Evolutionary conservation across 2,329 filamentous ascomycete genomes (phyloP).

Genomic region (Xylariales sp.): DNA sequence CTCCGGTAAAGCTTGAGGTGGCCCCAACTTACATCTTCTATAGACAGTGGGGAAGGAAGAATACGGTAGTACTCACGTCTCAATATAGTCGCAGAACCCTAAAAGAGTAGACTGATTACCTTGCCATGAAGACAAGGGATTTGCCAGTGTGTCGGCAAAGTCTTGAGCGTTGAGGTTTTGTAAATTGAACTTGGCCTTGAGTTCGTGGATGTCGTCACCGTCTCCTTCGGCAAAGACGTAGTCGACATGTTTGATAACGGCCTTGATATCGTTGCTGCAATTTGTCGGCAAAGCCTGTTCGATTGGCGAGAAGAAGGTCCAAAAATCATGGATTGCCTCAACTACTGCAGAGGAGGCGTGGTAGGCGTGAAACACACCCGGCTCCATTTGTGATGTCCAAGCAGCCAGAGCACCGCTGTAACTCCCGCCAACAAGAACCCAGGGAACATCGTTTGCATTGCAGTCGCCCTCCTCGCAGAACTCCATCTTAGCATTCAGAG

Average conservation of each 20-base stretch:
- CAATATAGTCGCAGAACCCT: slow-evolving; percentile 32
- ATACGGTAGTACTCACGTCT: too few species aligned
- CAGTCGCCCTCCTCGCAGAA: slow-evolving; percentile 33
- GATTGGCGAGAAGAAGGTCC: slow-evolving; percentile 43
- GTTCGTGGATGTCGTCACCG: slow-evolving; percentile 26
- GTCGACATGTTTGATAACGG: slow-evolving; percentile 43
- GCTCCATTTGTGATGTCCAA: slow-evolving; percentile 40
- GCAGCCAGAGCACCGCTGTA: slow-evolving; percentile 47
- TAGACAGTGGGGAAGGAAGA: too few species aligned
- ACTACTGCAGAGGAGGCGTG: slow-evolving; percentile 46
- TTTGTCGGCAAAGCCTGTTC: slow-evolving; percentile 42
- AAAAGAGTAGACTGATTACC: slow-evolving; percentile 26
- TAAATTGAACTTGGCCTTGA: slow-evolving; percentile 40
- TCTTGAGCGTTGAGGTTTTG: slow-evolving; percentile 25
- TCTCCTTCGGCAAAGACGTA: slow-evolving; percentile 31
- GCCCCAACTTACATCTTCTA: too few species aligned
- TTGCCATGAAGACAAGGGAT: slow-evolving; percentile 34
- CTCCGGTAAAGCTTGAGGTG: too few species aligned
- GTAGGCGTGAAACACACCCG: slow-evolving; percentile 47
- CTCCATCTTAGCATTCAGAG: slow-evolving; percentile 31
- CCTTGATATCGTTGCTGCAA: slow-evolving; percentile 40
- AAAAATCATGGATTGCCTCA: slow-evolving; percentile 40
- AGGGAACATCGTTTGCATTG: slow-evolving; percentile 40
- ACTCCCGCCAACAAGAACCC: slow-evolving; percentile 47
- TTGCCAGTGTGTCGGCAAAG: slow-evolving; percentile 39